Conservation (phyloP, 2,329 filamentous ascomycete genomes). For the Pleurostoma richardsiae region DNA sequence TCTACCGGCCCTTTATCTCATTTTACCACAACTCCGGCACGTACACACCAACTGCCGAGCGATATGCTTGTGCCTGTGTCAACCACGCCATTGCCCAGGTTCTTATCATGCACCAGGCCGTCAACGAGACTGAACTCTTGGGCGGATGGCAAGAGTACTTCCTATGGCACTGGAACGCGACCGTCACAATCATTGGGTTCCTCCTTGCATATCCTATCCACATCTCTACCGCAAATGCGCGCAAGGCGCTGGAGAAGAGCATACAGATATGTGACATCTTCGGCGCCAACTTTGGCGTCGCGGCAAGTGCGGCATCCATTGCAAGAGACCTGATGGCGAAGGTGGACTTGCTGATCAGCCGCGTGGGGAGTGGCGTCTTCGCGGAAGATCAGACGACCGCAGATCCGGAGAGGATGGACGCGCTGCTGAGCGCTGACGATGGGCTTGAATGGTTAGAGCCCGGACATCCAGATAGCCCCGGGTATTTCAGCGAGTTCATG, state of each 20-base stretch:
- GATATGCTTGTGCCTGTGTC: constrained; percentile 14
- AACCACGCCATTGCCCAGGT: constrained; percentile 22
- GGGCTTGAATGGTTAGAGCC: constrained; percentile 1
- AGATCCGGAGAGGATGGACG: constrained; percentile 1
- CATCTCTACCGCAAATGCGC: constrained; percentile 11
- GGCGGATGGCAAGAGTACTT: constrained; percentile 22
- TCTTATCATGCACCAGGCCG: constrained; percentile 21
- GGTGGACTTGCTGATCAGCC: constrained; percentile 10
- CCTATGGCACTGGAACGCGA: constrained; percentile 21
- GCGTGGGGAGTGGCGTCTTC: background rate
- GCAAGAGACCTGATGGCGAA: constrained; percentile 20
- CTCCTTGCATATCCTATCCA: constrained; percentile 22
- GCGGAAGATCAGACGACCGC: background rate
- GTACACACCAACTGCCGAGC: constrained; percentile 11
- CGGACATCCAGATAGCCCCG: background rate
- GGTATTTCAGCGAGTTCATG: constrained; percentile 15
- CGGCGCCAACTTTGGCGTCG: constrained; percentile 32
- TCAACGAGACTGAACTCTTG: constrained; percentile 17
- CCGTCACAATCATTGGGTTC: constrained; percentile 26
- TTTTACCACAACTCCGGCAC: constrained; percentile 12
- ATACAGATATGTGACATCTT: constrained; percentile 27
- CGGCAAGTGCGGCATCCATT: constrained; percentile 28
- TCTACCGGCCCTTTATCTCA: constrained; percentile 23
- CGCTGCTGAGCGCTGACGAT: constrained; percentile 10
- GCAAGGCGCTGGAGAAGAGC: constrained; percentile 26